These are phyloP conservation scores for Fallopia convolvulus DNA, from an alignment of 148 eudicot species.

Conservation along the genomic window DNA sequence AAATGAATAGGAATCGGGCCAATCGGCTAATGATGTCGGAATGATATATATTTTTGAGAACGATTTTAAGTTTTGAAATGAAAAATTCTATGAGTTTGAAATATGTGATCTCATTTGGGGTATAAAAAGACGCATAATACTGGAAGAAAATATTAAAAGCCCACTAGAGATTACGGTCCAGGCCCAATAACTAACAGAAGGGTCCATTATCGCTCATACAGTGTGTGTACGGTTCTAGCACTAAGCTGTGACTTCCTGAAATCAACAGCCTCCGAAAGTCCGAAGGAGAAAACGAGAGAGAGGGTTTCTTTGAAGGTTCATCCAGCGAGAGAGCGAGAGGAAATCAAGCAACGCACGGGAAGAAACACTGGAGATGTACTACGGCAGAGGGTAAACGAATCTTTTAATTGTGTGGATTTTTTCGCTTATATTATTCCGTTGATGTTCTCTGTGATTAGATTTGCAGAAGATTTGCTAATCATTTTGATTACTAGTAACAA, in stretches of 20 bases:
- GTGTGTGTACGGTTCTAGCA: neutral
- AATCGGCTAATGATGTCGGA: too few relatives aligned
- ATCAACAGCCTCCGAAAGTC: neutral
- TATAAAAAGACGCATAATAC: too few relatives aligned
- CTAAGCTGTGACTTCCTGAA: slow-evolving; percentile 1
- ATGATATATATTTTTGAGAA: too few relatives aligned
- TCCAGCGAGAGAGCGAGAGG: neutral
- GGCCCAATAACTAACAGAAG: neutral
- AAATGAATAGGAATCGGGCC: too few relatives aligned
- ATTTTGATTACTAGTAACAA: neutral
- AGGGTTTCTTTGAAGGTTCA: slow-evolving; percentile 1
- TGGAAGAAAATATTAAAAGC: too few relatives aligned
- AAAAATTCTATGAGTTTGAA: too few relatives aligned
- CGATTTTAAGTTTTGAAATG: too few relatives aligned
- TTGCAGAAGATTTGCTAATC: slow-evolving; percentile 3
- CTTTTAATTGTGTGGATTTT: neutral
- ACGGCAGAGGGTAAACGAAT: slow-evolving; percentile 2
- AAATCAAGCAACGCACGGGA: neutral
- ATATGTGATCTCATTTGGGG: too few relatives aligned
- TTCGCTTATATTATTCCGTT: neutral
- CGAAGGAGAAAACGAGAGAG: neutral
- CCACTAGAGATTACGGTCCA: neutral
- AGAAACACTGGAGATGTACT: neutral
- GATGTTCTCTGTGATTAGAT: neutral
- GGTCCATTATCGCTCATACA: neutral